Evolutionary conservation across 805 yeast species (phyloP).

Genomic region (Starmerella etchellsii): DNA sequence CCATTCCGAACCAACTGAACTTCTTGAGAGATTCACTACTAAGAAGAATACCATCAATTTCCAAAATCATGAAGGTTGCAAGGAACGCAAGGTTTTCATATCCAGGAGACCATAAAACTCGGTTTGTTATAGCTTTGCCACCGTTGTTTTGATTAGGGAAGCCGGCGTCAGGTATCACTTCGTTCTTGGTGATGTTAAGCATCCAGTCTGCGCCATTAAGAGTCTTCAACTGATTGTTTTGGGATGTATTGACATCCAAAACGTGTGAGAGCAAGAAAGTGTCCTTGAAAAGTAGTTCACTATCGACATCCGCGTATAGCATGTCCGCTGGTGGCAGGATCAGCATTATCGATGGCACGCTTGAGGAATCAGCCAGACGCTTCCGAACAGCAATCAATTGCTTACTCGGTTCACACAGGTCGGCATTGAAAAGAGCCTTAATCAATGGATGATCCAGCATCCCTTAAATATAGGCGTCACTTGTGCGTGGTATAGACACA

Average conservation of each 20-base stretch:
- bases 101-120: conserved; percentile 13
- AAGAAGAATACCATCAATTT: conserved; percentile 4
- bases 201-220: conserved; percentile 9
- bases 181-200: neutral
- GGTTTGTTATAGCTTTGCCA: neutral
- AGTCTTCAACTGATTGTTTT: neutral
- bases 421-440: conserved; percentile 17
- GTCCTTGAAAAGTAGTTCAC: conserved; percentile 15
- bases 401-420: conserved; percentile 14
- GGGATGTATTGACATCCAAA: neutral
- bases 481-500: too few relatives aligned
- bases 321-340: conserved; percentile 15
- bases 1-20: conserved; percentile 6
- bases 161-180: conserved; percentile 6
- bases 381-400: conserved; percentile 9
- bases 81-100: neutral
- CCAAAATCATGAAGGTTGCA: conserved; percentile 8
- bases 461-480: too few relatives aligned
- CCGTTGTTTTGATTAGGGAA: conserved; percentile 1
- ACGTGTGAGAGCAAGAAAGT: conserved; percentile 19
- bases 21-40: neutral
- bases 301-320: conserved; percentile 1
- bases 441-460: conserved; percentile 19
- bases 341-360: conserved; percentile 8
- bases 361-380: neutral